Percentiles rank a stretch among this genome's conserved stretches.
Conservation (phyloP, 495 filamentous ascomycete species). For the Penicillium salamii region DNA sequence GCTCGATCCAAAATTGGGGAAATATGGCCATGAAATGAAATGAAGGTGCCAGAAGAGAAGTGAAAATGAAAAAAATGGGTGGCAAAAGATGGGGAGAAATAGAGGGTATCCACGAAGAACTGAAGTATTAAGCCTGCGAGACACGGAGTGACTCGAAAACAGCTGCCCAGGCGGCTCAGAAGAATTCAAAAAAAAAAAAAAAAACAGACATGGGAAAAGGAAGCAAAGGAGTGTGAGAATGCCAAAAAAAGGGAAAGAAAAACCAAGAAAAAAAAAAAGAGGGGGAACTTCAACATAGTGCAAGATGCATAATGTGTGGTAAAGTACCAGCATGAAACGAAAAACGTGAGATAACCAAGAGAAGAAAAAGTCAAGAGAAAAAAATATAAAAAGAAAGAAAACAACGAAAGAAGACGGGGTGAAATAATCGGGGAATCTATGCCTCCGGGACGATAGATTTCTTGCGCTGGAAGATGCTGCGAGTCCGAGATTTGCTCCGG, state of each 20-base stretch:
- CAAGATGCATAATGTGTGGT: constrained; percentile 14
- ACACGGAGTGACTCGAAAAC: constrained; percentile 19
- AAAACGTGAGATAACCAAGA: no score
- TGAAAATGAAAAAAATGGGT: constrained; percentile 6
- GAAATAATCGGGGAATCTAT: constrained; percentile 17
- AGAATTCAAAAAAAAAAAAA: constrained; percentile 6
- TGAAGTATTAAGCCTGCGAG: constrained; percentile 26
- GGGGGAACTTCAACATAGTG: constrained; percentile 15
- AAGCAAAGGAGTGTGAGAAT: constrained; percentile 9
- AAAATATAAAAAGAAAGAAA: not conserved
- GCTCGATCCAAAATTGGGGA: not conserved
- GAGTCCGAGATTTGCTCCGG: constrained; percentile 61
- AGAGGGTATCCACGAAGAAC: constrained; percentile 31
- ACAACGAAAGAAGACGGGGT: constrained; percentile 6
- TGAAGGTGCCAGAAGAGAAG: constrained; percentile 11
- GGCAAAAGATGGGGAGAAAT: constrained; percentile 13
- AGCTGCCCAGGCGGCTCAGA: constrained; percentile 30
- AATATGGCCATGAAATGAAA: constrained; percentile 14
- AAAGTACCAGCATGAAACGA: not conserved
- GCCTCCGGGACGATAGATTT: constrained; percentile 42
- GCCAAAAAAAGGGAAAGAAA: constrained; percentile 5
- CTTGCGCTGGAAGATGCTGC: constrained; percentile 67
- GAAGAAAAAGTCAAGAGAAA: no score
- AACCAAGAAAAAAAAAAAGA: constrained; percentile 8
- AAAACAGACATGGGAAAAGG: constrained; percentile 10